Evolutionary conservation across 1,284 basidiomycete genomes (phyloP).

Genomic region (Pterula multifida): DNA sequence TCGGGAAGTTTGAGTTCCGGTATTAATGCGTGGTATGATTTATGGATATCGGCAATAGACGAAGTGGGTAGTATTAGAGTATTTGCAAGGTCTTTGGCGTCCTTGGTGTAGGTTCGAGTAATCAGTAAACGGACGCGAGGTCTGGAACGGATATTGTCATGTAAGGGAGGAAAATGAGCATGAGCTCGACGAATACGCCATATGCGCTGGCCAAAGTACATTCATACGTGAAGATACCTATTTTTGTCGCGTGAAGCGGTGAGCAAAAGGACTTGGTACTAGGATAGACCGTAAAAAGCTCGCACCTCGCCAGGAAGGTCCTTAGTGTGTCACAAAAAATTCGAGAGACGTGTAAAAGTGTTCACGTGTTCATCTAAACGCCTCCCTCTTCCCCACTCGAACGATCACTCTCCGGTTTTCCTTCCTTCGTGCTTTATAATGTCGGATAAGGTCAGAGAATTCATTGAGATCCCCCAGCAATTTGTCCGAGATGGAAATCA

Average conservation of each 20-base stretch:
- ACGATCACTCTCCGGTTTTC: conserved; percentile 11
- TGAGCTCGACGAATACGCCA: background rate
- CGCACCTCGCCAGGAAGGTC: background rate
- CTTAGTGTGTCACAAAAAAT: background rate
- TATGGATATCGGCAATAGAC: conserved; percentile 13
- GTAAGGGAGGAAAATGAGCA: background rate
- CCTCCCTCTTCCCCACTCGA: conserved; percentile 5
- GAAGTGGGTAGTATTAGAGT: conserved; percentile 7
- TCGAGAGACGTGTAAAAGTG: conserved; percentile 1
- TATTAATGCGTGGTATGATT: conserved; percentile 7
- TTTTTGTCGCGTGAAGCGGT: background rate
- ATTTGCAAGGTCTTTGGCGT: background rate
- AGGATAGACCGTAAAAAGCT: background rate
- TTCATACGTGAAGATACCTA: background rate
- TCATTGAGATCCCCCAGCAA: conserved; percentile 85
- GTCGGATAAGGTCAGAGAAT: conserved; percentile 87
- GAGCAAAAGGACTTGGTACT: background rate
- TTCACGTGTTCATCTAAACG: conserved; percentile 4
- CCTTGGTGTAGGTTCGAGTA: background rate
- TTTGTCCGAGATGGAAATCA: conserved; percentile 91
- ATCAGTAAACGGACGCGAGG: background rate
- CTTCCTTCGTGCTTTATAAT: conserved; percentile 30
- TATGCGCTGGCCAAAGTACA: conserved; percentile 1
- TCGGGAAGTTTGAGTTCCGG: conserved; percentile 7
- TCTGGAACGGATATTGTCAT: background rate